Base-by-base conservation (phyloP, 345 rosid species). In the Populus ilicifolia region DNA sequence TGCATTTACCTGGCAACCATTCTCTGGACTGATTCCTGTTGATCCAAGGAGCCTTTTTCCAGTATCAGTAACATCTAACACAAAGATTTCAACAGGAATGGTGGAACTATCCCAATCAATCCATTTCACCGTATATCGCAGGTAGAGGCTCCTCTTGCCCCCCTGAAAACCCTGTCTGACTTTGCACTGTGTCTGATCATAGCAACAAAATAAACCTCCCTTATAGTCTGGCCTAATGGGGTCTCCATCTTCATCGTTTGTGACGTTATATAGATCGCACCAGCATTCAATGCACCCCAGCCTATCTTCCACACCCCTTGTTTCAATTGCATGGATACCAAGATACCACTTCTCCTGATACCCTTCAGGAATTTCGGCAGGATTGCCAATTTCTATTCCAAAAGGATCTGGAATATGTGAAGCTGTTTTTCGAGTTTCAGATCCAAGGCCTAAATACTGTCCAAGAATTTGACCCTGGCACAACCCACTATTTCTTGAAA, bases 321-420 rank as follows among this genome's bases (percentile, higher is more conserved):
- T 91, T 76, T 95, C 98, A 35, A 95, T 95, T 1, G 99, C 97
- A 33, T 95, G 99, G 63, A 93, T 85, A 78, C 88, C 93, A 13
- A 95, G 88, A 81, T 87, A 0, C 98, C 99, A 93, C 76, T 68
- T 75, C 80, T 91, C 92, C 78, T 89, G 89, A 68, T 83, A 87
- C 13, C 98, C 99, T 8, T 78, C 80, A 65, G 99, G 97, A 65
- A 77, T 86, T 65, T 87, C 92, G 7, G 78, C 82, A 13, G 93
- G 96, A 73, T 89, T 89, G 36, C 89, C 94, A 48, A 93, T 67
- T 77, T 91, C 91, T 56, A 95, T 85, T 2, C 96, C 99, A 43
- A 83, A 93, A 75, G 98, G 98, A 80, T 92, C 94, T 7, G 98
- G 99, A 75, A 93, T 61, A 69, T 80, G 65, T 7, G 94, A 89